Evolutionary conservation across 257 asterid species (phyloP).

Genomic region (Anisodus tanguticus): DNA sequence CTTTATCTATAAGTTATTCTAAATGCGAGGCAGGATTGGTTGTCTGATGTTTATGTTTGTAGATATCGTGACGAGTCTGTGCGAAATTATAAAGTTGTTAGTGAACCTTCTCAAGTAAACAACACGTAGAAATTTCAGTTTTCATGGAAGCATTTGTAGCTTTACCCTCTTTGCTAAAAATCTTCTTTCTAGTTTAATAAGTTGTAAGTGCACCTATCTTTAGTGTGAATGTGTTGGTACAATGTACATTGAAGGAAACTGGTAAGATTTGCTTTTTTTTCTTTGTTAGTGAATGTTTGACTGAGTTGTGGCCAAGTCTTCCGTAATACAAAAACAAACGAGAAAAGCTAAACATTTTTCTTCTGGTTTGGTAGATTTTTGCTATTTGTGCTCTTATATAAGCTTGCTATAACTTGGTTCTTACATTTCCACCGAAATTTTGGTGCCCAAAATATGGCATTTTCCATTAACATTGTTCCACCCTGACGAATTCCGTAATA

Average conservation of each 20-base stretch:
- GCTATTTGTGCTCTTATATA: background rate
- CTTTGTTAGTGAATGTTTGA: background rate
- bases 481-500: background rate
- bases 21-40: background rate
- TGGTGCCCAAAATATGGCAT: background rate
- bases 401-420: background rate
- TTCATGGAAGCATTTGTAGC: constrained; percentile 16
- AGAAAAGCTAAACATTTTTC: background rate
- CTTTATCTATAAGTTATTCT: background rate
- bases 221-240: background rate
- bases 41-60: background rate
- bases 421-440: background rate
- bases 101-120: background rate
- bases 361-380: background rate
- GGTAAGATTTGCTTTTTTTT: background rate
- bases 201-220: background rate
- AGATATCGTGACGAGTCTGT: background rate
- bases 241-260: background rate
- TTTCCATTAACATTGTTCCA: background rate
- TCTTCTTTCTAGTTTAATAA: too few species aligned
- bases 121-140: background rate
- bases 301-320: background rate
- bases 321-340: background rate
- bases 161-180: background rate
- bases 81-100: background rate